phyloP scores from a whole-genome alignment of 495 filamentous ascomycete species.

The Aspergillus saccharolyticus region DNA sequence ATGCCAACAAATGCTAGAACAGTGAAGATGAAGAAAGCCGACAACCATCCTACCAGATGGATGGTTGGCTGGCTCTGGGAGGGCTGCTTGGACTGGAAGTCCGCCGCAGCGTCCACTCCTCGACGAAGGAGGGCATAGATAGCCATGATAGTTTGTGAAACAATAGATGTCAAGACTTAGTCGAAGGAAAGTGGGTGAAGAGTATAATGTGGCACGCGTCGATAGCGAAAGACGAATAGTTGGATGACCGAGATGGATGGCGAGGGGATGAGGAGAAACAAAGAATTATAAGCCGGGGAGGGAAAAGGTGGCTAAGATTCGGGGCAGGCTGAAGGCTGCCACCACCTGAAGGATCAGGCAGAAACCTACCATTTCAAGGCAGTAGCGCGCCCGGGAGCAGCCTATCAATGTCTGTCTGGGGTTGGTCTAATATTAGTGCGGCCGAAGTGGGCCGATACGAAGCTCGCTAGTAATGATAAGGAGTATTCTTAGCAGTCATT shows the following conservation, averaged over 20 bases:
- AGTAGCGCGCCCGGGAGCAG: too few relatives aligned
- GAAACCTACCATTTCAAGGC: not conserved
- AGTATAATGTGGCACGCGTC: not conserved
- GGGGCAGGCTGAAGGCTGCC: not conserved
- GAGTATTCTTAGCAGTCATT: too few relatives aligned
- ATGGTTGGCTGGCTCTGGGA: constrained; percentile 9
- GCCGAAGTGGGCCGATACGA: too few relatives aligned
- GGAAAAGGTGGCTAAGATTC: not conserved
- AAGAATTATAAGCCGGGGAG: not conserved
- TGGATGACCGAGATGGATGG: not conserved
- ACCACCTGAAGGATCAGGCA: not conserved
- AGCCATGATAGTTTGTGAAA: constrained; percentile 18
- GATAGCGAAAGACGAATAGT: constrained; percentile 2
- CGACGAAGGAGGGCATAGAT: constrained; percentile 25
- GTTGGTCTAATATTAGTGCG: too few relatives aligned
- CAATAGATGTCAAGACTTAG: not conserved
- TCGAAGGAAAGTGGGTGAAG: not conserved
- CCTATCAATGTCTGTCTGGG: too few relatives aligned
- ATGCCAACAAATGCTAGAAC: constrained; percentile 15
- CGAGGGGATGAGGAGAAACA: constrained; percentile 1
- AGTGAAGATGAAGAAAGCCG: constrained; percentile 19
- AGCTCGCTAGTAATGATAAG: too few relatives aligned
- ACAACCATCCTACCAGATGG: constrained; percentile 19
- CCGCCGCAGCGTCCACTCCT: constrained; percentile 22
- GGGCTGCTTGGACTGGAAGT: constrained; percentile 10